Evolutionary conservation across 192 early-diverging fungal genomes (phyloP).

Genomic region (Coemansia javaensis): DNA sequence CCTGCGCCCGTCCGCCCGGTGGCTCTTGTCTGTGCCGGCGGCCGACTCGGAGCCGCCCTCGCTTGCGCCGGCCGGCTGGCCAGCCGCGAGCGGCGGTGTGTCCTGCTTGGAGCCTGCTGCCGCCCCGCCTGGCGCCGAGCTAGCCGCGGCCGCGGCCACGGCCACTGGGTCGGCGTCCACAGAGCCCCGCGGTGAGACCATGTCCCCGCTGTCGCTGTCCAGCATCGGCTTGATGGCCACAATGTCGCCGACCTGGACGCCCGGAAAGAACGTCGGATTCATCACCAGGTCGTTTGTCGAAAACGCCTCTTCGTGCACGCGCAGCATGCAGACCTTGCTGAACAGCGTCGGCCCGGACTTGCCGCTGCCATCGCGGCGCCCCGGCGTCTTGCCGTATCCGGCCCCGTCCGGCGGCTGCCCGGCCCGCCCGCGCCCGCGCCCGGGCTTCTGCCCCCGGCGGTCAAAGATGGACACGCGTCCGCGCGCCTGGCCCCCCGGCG

Average conservation of each 20-base stretch:
- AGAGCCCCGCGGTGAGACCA: constrained; percentile 17
- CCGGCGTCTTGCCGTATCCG: constrained; percentile 2
- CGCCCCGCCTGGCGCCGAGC: background rate
- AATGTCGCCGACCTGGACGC: constrained; percentile 43
- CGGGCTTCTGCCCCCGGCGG: constrained; percentile 23
- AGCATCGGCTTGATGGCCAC: constrained; percentile 31
- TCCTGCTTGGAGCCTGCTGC: background rate
- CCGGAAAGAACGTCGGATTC: constrained; percentile 43
- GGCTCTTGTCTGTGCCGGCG: no score
- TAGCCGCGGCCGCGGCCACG: background rate
- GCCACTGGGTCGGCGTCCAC: constrained; percentile 15
- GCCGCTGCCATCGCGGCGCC: constrained; percentile 8
- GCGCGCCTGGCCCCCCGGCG: constrained; percentile 4
- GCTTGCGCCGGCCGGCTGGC: background rate
- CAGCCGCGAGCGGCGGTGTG: background rate
- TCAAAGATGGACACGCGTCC: constrained; percentile 37
- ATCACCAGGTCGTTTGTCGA: constrained; percentile 38
- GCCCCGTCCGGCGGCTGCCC: constrained; percentile 9
- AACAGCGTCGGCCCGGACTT: constrained; percentile 12
- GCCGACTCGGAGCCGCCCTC: background rate
- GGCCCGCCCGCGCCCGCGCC: constrained; percentile 16
- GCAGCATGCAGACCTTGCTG: constrained; percentile 39
- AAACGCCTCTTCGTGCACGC: constrained; percentile 37
- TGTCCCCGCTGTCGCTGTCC: constrained; percentile 18
- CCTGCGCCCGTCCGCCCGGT: no score